Base-by-base conservation (phyloP, 495 filamentous ascomycete species). In the Geoglossum glabrum region DNA sequence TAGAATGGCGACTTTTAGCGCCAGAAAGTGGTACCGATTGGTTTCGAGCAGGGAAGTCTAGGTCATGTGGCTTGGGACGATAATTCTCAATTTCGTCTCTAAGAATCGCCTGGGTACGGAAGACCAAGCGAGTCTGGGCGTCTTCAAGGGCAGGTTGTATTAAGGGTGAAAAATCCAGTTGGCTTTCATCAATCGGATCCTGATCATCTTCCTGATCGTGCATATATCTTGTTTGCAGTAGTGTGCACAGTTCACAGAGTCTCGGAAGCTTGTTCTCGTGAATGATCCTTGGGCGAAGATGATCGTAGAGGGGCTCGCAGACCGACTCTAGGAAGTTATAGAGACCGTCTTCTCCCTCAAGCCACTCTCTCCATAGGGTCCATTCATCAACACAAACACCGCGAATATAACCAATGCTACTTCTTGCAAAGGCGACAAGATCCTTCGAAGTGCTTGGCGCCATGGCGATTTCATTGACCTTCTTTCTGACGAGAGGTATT, bases 161-260 rank as follows among this genome's bases (percentile, higher is more conserved):
- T 25, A 87, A 66, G 27, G 70, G 61, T 9, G 79, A 75, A 60
- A 87, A 87, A 64, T 86, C 82, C 19, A 87, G 72, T 55, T 79
- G 76, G 51, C 73, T 73, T 17, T 68, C 64, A 47, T 79, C 77
- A 0, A 69, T 57, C 19, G 67, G 70, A 62, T 82, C 77, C 15
- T 79, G 73, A 49, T 85, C 77, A 50, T 94, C 88, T 46, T 85
- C 84, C 38, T 77, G 75, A 47, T 84, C 80, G 25, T 83, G 72
- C 63, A 90, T 75, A 61, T 94, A 94, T 45, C 84, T 80, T n/a
- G 85, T 86, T 61, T 90, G 87, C 11, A 95, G 71, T 66, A 90
- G 75, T 9, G 82, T 83, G 57, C 87, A 83, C 0, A 95, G 71
- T 62, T 87, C 84, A 69, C 87, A 94, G 3, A 90, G 76, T 71